Evolutionary conservation across 352 stramenopile species (phyloP).

Genomic region (Phytophthora podocarpi): DNA sequence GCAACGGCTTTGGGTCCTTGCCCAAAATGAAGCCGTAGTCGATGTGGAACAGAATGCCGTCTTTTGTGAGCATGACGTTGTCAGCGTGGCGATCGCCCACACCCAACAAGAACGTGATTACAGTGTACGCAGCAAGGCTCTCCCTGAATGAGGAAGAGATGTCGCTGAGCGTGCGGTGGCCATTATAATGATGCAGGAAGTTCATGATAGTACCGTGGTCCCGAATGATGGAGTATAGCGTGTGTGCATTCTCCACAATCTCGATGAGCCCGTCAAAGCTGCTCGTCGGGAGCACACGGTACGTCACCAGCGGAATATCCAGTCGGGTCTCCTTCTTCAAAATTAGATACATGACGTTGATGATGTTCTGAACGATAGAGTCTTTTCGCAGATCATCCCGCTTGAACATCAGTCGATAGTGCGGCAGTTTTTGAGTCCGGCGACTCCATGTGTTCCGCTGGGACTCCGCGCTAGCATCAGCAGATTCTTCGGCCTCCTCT

Average conservation of each 20-base stretch:
- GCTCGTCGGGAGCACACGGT: conserved; percentile 85
- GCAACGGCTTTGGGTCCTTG: conserved; percentile 97
- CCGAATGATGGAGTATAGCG: conserved; percentile 85
- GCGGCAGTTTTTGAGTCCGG: conserved; percentile 40
- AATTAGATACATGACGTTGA: conserved; percentile 90
- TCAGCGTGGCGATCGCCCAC: conserved; percentile 99
- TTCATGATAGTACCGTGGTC: conserved; percentile 86
- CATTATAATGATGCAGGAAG: conserved; percentile 87
- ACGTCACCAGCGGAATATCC: conserved; percentile 84
- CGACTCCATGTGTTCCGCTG: conserved; percentile 44
- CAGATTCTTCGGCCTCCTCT: conserved; percentile 54
- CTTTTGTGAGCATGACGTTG: conserved; percentile 98
- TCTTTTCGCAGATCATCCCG: conserved; percentile 87
- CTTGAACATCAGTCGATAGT: conserved; percentile 90
- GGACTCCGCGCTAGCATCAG: conserved; percentile 29
- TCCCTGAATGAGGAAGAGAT: conserved; percentile 88
- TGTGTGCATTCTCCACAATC: conserved; percentile 88
- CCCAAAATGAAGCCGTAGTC: conserved; percentile 99
- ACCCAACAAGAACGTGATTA: conserved; percentile 99
- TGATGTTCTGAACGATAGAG: conserved; percentile 88
- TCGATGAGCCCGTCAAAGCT: conserved; percentile 87
- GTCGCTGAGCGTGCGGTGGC: conserved; percentile 83
- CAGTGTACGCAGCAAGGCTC: conserved; percentile 97
- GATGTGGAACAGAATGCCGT: conserved; percentile 99
- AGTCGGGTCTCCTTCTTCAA: conserved; percentile 83